Percentiles rank a stretch among this genome's conserved stretches.
Conservation (phyloP, 208 protist genomes). For the Crithidia expoeki region DNA sequence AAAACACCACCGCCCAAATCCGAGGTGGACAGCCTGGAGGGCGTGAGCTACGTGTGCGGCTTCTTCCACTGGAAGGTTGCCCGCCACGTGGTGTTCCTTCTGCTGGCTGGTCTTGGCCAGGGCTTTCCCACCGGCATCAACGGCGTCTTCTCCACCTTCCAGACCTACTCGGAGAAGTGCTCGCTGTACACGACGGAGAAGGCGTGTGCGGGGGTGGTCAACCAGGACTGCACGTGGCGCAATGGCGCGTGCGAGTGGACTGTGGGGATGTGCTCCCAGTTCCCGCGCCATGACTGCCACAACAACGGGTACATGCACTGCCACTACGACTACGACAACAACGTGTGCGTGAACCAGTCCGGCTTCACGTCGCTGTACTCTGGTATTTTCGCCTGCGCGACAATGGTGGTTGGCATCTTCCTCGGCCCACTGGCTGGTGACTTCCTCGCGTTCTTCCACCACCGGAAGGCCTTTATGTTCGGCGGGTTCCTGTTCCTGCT, state of each 20-base stretch:
- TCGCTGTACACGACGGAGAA: slow-evolving; percentile 19
- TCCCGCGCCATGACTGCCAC: slow-evolving; percentile 11
- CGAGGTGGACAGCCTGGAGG: slow-evolving; percentile 19
- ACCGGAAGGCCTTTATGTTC: slow-evolving; percentile 18
- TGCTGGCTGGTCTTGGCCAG: slow-evolving; percentile 13
- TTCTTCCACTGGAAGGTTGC: slow-evolving; percentile 23
- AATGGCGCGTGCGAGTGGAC: slow-evolving; percentile 11
- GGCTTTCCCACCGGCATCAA: slow-evolving; percentile 21
- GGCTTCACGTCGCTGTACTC: slow-evolving; percentile 14
- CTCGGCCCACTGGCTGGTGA: slow-evolving; percentile 12
- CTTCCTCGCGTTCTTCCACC: slow-evolving; percentile 15
- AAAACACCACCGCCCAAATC: slow-evolving; percentile 1
- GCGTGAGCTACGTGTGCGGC: slow-evolving; percentile 19
- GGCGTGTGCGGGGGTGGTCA: slow-evolving; percentile 14
- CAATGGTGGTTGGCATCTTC: slow-evolving; percentile 17
- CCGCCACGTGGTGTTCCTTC: slow-evolving; percentile 14
- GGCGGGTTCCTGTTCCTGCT: slow-evolving; percentile 53
- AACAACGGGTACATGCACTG: slow-evolving; percentile 21
- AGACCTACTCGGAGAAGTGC: slow-evolving; percentile 20
- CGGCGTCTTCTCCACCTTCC: slow-evolving; percentile 16
- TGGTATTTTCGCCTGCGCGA: slow-evolving; percentile 12
- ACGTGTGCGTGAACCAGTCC: slow-evolving; percentile 7
- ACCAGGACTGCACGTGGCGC: slow-evolving; percentile 22
- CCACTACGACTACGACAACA: slow-evolving; percentile 17
- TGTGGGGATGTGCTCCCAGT: slow-evolving; percentile 16